Evolutionary conservation across 805 yeast species (phyloP).

Genomic region (Brettanomyces bruxellensis): DNA sequence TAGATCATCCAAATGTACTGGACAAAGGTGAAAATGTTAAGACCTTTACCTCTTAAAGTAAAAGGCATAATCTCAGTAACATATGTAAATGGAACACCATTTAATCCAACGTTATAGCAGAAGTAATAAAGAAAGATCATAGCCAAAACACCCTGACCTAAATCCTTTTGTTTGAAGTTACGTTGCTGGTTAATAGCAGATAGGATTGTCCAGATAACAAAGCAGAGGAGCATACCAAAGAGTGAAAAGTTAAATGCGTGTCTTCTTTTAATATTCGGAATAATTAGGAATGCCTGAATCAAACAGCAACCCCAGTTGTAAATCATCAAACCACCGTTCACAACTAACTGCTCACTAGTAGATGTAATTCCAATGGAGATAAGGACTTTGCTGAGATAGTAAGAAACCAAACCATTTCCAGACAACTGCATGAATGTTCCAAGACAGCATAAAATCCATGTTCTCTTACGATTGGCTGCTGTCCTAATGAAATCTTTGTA

Average conservation of each 20-base stretch:
- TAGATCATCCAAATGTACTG: constrained; percentile 16
- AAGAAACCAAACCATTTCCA: constrained; percentile 37
- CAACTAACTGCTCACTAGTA: constrained; percentile 12
- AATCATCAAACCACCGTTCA: constrained; percentile 14
- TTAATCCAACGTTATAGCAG: constrained; percentile 33
- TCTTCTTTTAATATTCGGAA: constrained; percentile 11
- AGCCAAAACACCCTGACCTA: constrained; percentile 21
- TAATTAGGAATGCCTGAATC: constrained; percentile 12
- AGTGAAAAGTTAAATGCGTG: constrained; percentile 8
- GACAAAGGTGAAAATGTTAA: constrained; percentile 6
- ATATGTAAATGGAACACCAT: constrained; percentile 38
- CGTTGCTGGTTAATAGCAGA: constrained; percentile 2
- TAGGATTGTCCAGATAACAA: constrained; percentile 6
- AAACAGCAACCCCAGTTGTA: constrained; percentile 14
- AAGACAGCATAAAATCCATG: constrained; percentile 19
- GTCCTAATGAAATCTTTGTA: constrained; percentile 14
- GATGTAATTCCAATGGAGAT: constrained; percentile 12
- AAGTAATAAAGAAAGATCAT: constrained; percentile 41
- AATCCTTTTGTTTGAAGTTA: constrained; percentile 17
- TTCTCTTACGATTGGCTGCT: constrained; percentile 28
- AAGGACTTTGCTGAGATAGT: constrained; percentile 31
- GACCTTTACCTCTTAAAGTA: constrained; percentile 15
- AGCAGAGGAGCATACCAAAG: constrained; percentile 12
- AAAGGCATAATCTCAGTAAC: constrained; percentile 33
- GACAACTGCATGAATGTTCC: constrained; percentile 30